phyloP scores from a whole-genome alignment of 805 yeast species.

The Wickerhamiella dianesei region DNA sequence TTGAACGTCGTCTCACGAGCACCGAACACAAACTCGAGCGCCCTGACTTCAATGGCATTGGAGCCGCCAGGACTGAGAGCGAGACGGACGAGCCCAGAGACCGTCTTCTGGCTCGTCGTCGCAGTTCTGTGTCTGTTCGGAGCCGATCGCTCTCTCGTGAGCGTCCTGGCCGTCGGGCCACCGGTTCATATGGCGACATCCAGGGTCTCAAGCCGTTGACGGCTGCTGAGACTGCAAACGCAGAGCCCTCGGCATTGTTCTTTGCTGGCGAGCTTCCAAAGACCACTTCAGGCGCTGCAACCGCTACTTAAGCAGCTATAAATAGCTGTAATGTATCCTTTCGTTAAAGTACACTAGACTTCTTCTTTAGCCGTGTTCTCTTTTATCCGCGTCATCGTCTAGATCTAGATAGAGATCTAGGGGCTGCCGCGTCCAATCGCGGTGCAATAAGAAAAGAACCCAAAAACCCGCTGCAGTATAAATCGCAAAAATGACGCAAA shows the following conservation, averaged over 20 bases:
- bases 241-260: conserved; percentile 17
- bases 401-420: no score
- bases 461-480: no score
- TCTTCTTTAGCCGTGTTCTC: no score
- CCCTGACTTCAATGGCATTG: conserved; percentile 18
- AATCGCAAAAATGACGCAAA: no score
- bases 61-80: conserved; percentile 23
- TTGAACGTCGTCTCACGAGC: conserved; percentile 25
- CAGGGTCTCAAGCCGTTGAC: conserved; percentile 23
- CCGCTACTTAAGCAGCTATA: background rate
- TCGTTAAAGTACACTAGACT: background rate
- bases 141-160: conserved; percentile 4
- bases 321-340: background rate
- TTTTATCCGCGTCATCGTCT: no score
- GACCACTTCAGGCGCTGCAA: conserved; percentile 21
- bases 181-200: conserved; percentile 22
- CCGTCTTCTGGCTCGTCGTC: conserved; percentile 19
- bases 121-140: conserved; percentile 18
- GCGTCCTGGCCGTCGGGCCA: conserved; percentile 22
- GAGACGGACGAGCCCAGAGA: conserved; percentile 18
- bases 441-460: no score
- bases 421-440: no score
- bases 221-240: conserved; percentile 7
- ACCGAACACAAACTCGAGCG: conserved; percentile 24
- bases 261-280: conserved; percentile 25